phyloP scores from a whole-genome alignment of 202 grass and related monocot genomes.

The Eragrostis tef region DNA sequence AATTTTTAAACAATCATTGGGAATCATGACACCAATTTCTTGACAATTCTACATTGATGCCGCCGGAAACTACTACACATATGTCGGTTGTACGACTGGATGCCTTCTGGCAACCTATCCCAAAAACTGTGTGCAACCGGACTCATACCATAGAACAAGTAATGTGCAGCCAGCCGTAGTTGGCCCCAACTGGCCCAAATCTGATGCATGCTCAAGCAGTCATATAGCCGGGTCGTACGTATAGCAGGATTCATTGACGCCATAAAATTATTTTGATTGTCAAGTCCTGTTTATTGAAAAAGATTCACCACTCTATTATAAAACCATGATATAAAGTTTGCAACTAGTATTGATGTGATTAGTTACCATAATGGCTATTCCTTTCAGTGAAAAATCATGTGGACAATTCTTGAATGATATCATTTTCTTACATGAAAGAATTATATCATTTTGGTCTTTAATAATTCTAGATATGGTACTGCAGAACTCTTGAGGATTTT shows the following conservation, averaged over 20 bases:
- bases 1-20: constrained; percentile 8
- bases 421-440: no score
- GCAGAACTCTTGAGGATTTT: constrained; percentile 82
- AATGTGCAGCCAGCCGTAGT: no score
- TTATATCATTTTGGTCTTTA: constrained; percentile 41
- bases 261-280: constrained; percentile 26
- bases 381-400: constrained; percentile 26
- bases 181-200: no score
- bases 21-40: neutral
- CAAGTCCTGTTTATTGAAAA: constrained; percentile 20
- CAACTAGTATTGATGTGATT: constrained; percentile 1
- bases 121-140: no score
- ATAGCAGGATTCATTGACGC: constrained; percentile 8
- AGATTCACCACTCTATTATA: neutral
- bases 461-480: constrained; percentile 44
- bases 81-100: no score
- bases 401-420: constrained; percentile 21
- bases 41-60: constrained; percentile 29
- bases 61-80: no score
- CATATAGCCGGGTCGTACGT: no score
- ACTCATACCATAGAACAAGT: no score
- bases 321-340: constrained; percentile 12
- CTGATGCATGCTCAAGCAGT: no score
- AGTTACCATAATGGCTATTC: constrained; percentile 7
- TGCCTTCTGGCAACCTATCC: no score